These are phyloP conservation scores for Agastache rugosa DNA, from an alignment of 257 asterid genomes.

Conservation along the genomic window DNA sequence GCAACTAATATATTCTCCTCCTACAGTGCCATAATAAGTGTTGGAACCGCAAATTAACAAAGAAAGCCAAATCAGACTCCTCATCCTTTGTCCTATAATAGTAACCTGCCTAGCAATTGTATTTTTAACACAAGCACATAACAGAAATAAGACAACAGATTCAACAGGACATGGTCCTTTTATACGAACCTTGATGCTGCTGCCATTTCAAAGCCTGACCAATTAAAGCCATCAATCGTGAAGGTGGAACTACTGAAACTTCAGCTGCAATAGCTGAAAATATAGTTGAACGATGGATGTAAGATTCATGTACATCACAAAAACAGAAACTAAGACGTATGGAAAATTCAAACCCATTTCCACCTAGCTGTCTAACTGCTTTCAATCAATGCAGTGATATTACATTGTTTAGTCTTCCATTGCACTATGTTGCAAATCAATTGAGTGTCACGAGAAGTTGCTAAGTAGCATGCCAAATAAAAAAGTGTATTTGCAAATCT, in stretches of 20 bases:
- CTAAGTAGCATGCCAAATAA: conserved; percentile 28
- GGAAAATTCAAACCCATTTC: conserved; percentile 24
- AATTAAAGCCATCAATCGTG: conserved; percentile 93
- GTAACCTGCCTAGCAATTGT: conserved; percentile 26
- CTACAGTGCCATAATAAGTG: conserved; percentile 13
- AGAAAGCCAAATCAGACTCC: conserved; percentile 29
- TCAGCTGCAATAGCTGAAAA: conserved; percentile 86
- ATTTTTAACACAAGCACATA: conserved; percentile 28
- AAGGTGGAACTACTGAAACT: conserved; percentile 99
- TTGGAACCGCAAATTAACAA: conserved; percentile 1
- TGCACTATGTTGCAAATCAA: neutral
- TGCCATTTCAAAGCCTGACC: conserved; percentile 99
- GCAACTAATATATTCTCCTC: neutral
- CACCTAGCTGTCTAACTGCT: conserved; percentile 5
- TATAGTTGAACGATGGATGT: conserved; percentile 34
- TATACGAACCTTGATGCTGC: conserved; percentile 90
- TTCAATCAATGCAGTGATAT: conserved; percentile 1
- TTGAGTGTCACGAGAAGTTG: conserved; percentile 15
- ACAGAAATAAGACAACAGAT: conserved; percentile 12
- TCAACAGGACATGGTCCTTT: conserved; percentile 28
- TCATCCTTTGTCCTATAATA: neutral
- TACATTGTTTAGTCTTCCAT: neutral
- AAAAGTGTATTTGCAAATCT: conserved; percentile 12
- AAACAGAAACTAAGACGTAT: neutral
- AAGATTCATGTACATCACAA: conserved; percentile 34